phyloP scores from a whole-genome alignment of 1,284 basidiomycete species.

The Cutaneotrichosporon sp. region DNA sequence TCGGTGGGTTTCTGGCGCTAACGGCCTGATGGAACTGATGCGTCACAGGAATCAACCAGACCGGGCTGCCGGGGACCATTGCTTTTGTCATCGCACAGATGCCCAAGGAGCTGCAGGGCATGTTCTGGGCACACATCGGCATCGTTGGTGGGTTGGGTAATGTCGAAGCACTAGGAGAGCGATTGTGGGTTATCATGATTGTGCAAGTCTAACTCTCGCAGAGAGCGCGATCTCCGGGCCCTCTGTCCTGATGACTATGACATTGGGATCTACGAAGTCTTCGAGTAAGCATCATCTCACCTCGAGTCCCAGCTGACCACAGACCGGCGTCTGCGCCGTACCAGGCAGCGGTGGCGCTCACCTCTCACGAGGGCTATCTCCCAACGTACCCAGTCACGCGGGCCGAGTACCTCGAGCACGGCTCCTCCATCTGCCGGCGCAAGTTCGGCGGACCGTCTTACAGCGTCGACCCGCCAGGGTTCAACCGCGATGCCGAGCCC shows the following conservation, averaged over 20 bases:
- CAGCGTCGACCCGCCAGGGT: constrained; percentile 38
- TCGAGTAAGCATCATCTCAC: constrained; percentile 55
- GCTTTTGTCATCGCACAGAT: constrained; percentile 67
- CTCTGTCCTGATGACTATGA: constrained; percentile 72
- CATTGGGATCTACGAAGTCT: constrained; percentile 63
- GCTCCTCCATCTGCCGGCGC: constrained; percentile 62
- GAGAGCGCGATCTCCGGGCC: constrained; percentile 62
- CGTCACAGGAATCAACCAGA: constrained; percentile 63
- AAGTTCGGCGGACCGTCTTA: constrained; percentile 40
- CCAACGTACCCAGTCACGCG: constrained; percentile 60
- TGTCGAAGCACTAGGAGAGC: constrained; percentile 65
- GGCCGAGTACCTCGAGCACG: constrained; percentile 74
- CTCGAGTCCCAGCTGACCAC: constrained; percentile 6
- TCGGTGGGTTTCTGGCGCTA: constrained; percentile 59
- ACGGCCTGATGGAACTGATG: not conserved
- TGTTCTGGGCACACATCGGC: constrained; percentile 92
- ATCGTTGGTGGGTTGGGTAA: constrained; percentile 77
- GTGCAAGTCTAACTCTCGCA: constrained; percentile 17
- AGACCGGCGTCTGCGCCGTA: constrained; percentile 74
- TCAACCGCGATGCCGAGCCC: constrained; percentile 20
- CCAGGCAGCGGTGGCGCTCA: constrained; percentile 60
- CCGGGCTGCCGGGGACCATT: constrained; percentile 69
- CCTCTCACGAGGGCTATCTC: constrained; percentile 55
- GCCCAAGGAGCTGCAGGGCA: constrained; percentile 71
- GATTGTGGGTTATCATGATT: constrained; percentile 57